Conservation (phyloP, 768 basidiomycete genomes). For the Tulasnella sp. region DNA sequence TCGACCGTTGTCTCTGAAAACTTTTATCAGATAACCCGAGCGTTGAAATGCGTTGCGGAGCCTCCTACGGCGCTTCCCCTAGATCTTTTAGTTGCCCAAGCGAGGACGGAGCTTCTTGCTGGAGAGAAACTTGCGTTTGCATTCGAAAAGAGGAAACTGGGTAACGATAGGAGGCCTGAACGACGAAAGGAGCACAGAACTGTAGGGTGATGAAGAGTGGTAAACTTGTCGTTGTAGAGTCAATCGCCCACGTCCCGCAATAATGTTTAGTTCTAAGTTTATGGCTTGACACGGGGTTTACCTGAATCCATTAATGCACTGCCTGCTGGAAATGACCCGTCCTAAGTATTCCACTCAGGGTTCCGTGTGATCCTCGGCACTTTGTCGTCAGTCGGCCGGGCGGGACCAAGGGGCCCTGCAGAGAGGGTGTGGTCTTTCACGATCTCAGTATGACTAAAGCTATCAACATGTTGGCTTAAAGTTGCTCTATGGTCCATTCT, state of each 20-base stretch:
- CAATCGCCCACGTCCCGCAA: not conserved
- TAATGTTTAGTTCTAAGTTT: not conserved
- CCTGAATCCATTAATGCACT: too few relatives aligned
- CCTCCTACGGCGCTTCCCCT: slow-evolving; percentile 52
- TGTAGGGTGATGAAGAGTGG: slow-evolving; percentile 2
- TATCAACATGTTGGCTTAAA: not conserved
- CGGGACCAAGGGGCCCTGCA: not conserved
- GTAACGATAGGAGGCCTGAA: slow-evolving; percentile 10
- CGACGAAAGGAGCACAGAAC: slow-evolving; percentile 9
- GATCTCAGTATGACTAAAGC: not conserved
- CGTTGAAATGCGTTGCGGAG: slow-evolving; percentile 57
- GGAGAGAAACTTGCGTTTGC: slow-evolving; percentile 67
- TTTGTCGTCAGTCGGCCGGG: not conserved
- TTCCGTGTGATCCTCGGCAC: not conserved
- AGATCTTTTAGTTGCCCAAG: slow-evolving; percentile 58
- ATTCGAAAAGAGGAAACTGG: slow-evolving; percentile 45
- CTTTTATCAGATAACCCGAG: slow-evolving; percentile 56
- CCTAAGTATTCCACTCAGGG: not conserved
- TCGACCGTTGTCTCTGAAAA: not conserved
- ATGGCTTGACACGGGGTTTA: not conserved
- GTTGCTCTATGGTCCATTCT: not conserved
- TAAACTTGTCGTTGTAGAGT: not conserved
- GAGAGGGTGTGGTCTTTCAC: slow-evolving; percentile 16
- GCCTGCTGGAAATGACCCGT: too few relatives aligned
- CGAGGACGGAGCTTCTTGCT: slow-evolving; percentile 65